These are phyloP conservation scores for Capronia coronata DNA, from an alignment of 2,329 filamentous ascomycete species.

Conservation along the genomic window DNA sequence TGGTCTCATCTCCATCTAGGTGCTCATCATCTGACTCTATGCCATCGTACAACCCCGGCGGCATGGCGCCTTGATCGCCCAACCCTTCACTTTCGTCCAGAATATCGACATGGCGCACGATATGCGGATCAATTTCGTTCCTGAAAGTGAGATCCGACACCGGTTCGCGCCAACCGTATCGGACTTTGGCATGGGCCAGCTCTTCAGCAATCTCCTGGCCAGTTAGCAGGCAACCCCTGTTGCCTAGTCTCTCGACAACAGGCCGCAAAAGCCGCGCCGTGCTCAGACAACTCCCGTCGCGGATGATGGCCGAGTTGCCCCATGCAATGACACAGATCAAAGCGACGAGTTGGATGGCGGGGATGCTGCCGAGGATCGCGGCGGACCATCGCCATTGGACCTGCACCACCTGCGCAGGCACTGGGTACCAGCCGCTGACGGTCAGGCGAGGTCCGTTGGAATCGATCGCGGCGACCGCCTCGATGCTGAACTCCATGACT, in stretches of 20 bases:
- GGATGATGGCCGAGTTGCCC: constrained; percentile 27
- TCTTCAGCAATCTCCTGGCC: constrained; percentile 25
- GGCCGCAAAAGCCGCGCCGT: constrained; percentile 25
- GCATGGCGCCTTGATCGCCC: constrained; percentile 17
- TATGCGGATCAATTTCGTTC: constrained; percentile 17
- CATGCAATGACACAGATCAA: constrained; percentile 24
- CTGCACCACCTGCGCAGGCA: constrained; percentile 78
- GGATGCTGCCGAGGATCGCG: constrained; percentile 22
- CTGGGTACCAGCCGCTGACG: constrained; percentile 79
- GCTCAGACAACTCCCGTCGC: constrained; percentile 24
- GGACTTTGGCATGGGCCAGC: constrained; percentile 21
- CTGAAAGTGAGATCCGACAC: constrained; percentile 6
- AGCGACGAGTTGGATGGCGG: constrained; percentile 21
- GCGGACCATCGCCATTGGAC: constrained; percentile 46
- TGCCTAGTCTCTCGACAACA: constrained; percentile 25
- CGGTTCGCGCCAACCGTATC: constrained; percentile 25
- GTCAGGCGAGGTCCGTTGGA: constrained; percentile 36
- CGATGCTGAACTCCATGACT: constrained; percentile 23
- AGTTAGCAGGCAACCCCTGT: constrained; percentile 24
- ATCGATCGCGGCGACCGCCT: constrained; percentile 26
- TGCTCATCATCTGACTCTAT: neutral
- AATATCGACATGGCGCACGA: constrained; percentile 22
- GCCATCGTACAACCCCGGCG: constrained; percentile 19
- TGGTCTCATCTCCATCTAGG: neutral
- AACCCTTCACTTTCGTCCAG: constrained; percentile 23